phyloP scores from a whole-genome alignment of 176 grass and related monocot genomes.

The Rhynchospora tenuis region DNA sequence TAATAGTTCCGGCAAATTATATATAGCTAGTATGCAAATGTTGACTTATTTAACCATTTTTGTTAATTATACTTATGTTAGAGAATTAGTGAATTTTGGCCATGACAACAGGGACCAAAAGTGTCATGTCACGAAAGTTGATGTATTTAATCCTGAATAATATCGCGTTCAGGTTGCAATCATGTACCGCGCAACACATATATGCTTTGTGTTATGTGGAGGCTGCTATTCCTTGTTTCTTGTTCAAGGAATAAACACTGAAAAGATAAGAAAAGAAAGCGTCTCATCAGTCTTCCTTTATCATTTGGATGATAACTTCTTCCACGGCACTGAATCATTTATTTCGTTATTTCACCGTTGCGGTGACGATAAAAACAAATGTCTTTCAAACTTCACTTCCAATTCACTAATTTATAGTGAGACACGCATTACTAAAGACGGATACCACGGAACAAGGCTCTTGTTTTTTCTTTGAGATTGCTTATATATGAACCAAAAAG shows the following conservation, averaged over 20 bases:
- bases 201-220: not conserved
- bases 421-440: not conserved
- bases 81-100: too few relatives aligned
- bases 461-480: not conserved
- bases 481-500: too few relatives aligned
- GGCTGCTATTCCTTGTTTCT: not conserved
- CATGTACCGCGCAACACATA: not conserved
- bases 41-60: too few relatives aligned
- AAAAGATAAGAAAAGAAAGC: not conserved
- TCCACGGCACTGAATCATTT: constrained; percentile 16
- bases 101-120: not conserved
- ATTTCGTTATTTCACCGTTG: not conserved
- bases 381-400: constrained; percentile 20
- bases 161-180: not conserved
- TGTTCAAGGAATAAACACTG: not conserved
- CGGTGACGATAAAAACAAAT: not conserved
- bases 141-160: not conserved
- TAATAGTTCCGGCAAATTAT: too few relatives aligned
- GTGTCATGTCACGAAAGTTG: not conserved
- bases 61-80: too few relatives aligned
- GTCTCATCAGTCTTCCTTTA: not conserved
- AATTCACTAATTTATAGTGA: constrained; percentile 18
- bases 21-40: too few relatives aligned
- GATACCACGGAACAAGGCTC: not conserved
- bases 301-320: constrained; percentile 21